Conservation (phyloP, 2,329 filamentous ascomycete species). For the Aspergillus udagawae region DNA sequence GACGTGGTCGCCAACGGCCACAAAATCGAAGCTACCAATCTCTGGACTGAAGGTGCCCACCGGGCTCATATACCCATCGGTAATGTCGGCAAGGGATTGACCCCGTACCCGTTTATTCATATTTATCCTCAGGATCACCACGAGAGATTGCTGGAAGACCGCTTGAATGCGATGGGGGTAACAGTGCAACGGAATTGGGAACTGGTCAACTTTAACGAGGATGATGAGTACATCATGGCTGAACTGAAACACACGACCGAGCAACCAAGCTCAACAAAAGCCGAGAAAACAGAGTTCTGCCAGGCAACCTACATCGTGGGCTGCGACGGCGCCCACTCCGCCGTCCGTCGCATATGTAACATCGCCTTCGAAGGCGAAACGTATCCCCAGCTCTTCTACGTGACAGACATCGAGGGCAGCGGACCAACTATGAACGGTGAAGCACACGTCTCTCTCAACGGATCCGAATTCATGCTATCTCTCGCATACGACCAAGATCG, state of each 20-base stretch:
- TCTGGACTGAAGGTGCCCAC: constrained; percentile 30
- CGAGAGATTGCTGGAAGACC: constrained; percentile 25
- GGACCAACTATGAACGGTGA: constrained; percentile 28
- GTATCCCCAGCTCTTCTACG: constrained; percentile 44
- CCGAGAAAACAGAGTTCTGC: constrained; percentile 23
- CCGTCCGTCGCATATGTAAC: constrained; percentile 40
- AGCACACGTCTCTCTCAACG: constrained; percentile 30
- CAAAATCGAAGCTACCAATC: constrained; percentile 33
- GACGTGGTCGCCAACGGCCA: constrained; percentile 36
- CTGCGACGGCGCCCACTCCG: constrained; percentile 52
- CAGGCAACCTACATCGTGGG: constrained; percentile 46
- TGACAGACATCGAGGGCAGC: constrained; percentile 40
- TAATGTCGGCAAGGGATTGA: constrained; percentile 22
- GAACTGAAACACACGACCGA: constrained; percentile 9
- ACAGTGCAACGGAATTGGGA: constrained; percentile 25
- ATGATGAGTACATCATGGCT: constrained; percentile 19
- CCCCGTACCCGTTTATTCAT: constrained; percentile 29
- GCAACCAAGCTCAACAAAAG: neutral
- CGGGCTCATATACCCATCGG: constrained; percentile 19
- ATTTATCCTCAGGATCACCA: constrained; percentile 26
- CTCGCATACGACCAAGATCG: constrained; percentile 23
- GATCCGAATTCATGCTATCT: constrained; percentile 34
- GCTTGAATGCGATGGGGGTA: constrained; percentile 22
- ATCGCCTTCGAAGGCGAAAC: constrained; percentile 41
- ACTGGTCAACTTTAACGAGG: constrained; percentile 22